Evolutionary conservation across 495 filamentous ascomycete genomes (phyloP), one percentile per base, ranked within the genome.

Genomic region (Filosporella fistucella): DNA sequence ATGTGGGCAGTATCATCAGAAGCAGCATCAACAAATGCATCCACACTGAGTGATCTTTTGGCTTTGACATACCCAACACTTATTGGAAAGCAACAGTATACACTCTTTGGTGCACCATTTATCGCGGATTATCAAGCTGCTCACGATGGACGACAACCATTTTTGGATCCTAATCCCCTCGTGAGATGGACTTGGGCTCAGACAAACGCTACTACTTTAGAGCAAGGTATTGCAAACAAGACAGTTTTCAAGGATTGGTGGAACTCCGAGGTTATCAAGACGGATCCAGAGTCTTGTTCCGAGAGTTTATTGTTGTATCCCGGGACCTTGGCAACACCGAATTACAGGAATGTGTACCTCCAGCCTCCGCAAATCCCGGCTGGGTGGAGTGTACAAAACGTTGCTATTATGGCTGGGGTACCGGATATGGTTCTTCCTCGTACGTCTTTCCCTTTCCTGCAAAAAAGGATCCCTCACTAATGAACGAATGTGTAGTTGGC

Each of bases 181-280:
- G 43, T 62, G 1, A 73, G 79, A 9, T 85, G 80, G 78, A 62
- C 56, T 1, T 81, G 67, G 54, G 78, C 70, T 21, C 32, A 34
- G 0, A 7, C 7, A 9, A 37, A 10, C 9, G 34, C 9, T 7
- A 16, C 9, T 37, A 37, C 9, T 17, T 10, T 18, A 7, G 17
- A 8, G 7, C 17, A 18, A 7, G 9, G 9, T 10, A 17, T 7
- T 17, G 9, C 34, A 11, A 37, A n/a, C n/a, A 11, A 9, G 9
- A 37, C 16, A 10, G 9, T 17, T 7, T 30, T 30, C 28, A 8
- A n/a, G 8, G n/a, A 8, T n/a, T 30, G 28, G 28, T 30, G 28
- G 28, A 30, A 8, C n/a, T 8, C 28, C n/a, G 28, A n/a, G 28
- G 8, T 8, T n/a, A n/a, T 8, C 8, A 8, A n/a, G n/a, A 8